Evolutionary conservation across 2,329 filamentous ascomycete species (phyloP), one percentile per base, ranked within the genome.

Genomic region (Botrytis aclada): DNA sequence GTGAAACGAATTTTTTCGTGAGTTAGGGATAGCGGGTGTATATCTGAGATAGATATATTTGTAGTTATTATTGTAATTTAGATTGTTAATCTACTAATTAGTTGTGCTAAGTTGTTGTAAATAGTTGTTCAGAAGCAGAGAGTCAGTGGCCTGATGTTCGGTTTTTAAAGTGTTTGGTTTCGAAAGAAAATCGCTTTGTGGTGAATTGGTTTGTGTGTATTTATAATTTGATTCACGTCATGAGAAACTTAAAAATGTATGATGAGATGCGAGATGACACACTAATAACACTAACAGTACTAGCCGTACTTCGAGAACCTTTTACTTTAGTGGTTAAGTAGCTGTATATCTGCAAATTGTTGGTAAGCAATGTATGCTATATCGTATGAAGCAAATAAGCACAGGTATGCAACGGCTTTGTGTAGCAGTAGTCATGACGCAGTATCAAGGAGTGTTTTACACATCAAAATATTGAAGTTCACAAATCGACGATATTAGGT

Each of bases 161-260:
- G 16, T 18, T 41, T 6, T 37, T 7, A 25, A 16, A 18, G n/a
- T 56, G n/a, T 9, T 56, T 43, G 4, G 12, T 14, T 41, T 37
- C 1, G 1, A 1, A 56, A 56, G n/a, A 22, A 16, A 0, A 32
- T 10, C 1, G 10, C 9, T 32, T 9, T 16, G 4, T 32, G n/a
- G 65, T 69, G 65, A 69, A 69, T 56, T 32, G 4, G 0, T 22
- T 32, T 32, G 10, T 1, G 47, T 22, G 12, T 16, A 16, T 32
- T 16, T 4, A 43, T 9, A 1, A 32, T 25, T 56, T 43, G 25
- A 69, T 56, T 58, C 47, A 56, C 5, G n/a, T 2, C 41, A 8
- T 20, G 29, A 43, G 10, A 43, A 41, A 7, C 3, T 56, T 25
- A 1, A 18, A 16, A 9, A 25, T 25, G 10, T 12, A 20, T 41